Base-by-base conservation (phyloP, 768 basidiomycete species). In the Pluteus cervinus region DNA sequence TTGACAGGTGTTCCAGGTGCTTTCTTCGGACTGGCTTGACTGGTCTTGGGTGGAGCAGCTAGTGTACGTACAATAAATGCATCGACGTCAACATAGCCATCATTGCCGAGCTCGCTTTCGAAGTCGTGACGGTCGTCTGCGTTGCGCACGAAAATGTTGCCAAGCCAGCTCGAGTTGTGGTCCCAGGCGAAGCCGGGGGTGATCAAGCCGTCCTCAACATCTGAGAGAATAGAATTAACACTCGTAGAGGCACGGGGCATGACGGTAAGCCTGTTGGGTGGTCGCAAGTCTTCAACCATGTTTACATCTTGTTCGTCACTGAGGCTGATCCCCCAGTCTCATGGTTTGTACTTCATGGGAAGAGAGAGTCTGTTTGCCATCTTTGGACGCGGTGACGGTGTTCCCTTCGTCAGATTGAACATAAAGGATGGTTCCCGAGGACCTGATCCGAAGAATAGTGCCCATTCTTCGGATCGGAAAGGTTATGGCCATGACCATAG, bases 1-100 rank as follows among this genome's bases (percentile, higher is more conserved):
- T 89, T 89, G n/a, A 86, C 82, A 1, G 86, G 86, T 10, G 86
- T 89, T 0, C 82, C 85, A 1, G 86, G 86, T 5, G 76, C 74
- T 39, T 69, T 79, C 67, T 85, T 87, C 36, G 56, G 52, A 17
- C 61, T 58, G 47, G 65, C 62, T 4, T 49, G 53, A 21, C 65
- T 58, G 3, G 65, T 66, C 42, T 78, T 81, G 10, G 71, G 65
- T 8, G 75, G 76, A 3, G 73, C 68, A 5, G 72, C 71, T 9
- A 89, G 71, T 2, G 80, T 80, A 20, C 76, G 75, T 48, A 80
- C 59, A 44, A 89, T 87, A 56, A 87, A 87, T 3, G 72, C 73
- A 37, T 87, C 81, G 1, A 82, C 70, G 40, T 76, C 70, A 21
- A 64, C 52, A 5, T 58, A 57, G 48, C 52, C 48, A 18, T 50